phyloP scores from a whole-genome alignment of 1,284 basidiomycete genomes.

The Microbotryum violaceum region DNA sequence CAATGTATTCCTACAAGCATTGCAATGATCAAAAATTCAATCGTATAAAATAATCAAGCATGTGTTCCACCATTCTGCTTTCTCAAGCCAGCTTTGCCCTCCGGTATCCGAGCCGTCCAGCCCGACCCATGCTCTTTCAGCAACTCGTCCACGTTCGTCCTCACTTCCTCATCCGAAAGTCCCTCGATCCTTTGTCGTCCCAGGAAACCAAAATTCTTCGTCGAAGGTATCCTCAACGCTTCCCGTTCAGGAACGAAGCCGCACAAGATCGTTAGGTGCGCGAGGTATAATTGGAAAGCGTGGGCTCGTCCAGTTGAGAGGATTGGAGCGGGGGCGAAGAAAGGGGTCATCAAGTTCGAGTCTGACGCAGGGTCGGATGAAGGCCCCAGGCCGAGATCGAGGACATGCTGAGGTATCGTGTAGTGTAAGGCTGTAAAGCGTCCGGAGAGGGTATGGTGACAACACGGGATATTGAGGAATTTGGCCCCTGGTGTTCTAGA shows the following conservation, averaged over 20 bases:
- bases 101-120: slow-evolving; percentile 25
- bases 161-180: slow-evolving; percentile 20
- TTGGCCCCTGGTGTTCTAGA: slow-evolving; percentile 46
- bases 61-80: not conserved
- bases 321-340: not conserved
- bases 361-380: not conserved
- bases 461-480: slow-evolving; percentile 87
- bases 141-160: slow-evolving; percentile 44
- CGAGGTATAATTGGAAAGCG: slow-evolving; percentile 41
- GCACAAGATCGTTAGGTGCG: slow-evolving; percentile 45
- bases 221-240: slow-evolving; percentile 78
- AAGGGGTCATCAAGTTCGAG: slow-evolving; percentile 5
- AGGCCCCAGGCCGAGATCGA: not conserved
- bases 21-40: not conserved
- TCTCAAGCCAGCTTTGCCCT: slow-evolving; percentile 18
- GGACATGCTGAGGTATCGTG: slow-evolving; percentile 13
- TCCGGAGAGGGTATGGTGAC: slow-evolving; percentile 48
- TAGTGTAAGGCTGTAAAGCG: slow-evolving; percentile 26
- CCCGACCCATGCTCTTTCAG: slow-evolving; percentile 48
- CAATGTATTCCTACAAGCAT: slow-evolving; percentile 3
- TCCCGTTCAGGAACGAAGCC: slow-evolving; percentile 87
- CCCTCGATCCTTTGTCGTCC: slow-evolving; percentile 49
- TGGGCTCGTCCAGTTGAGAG: slow-evolving; percentile 42
- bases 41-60: not conserved
- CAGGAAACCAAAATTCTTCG: slow-evolving; percentile 83